Evolutionary conservation across 257 asterid species (phyloP).

Genomic region (Solanum sejunctum): DNA sequence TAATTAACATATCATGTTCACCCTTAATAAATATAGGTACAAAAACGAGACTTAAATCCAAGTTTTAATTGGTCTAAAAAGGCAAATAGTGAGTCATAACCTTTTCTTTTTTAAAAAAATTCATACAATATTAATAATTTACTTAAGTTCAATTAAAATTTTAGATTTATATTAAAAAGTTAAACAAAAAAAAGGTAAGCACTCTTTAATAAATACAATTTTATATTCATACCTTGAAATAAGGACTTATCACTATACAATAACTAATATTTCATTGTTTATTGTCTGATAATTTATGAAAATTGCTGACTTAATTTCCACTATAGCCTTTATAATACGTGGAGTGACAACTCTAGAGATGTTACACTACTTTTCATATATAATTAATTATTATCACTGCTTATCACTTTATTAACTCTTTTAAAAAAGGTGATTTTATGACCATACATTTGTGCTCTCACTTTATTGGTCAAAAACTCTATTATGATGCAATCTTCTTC

Average conservation of each 20-base stretch:
- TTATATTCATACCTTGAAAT: neutral
- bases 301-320: neutral
- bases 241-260: too few species aligned
- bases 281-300: too few species aligned
- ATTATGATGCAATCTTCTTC: neutral
- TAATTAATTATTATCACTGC: neutral
- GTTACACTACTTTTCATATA: conserved; percentile 7
- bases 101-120: neutral
- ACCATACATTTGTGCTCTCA: neutral
- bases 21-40: neutral
- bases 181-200: neutral
- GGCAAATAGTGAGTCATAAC: neutral
- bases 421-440: neutral
- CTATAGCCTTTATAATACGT: conserved; percentile 2
- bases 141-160: too few species aligned
- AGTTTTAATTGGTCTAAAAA: neutral
- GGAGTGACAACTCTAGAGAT: neutral
- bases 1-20: neutral
- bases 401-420: conserved; percentile 4
- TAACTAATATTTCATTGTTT: too few species aligned
- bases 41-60: neutral
- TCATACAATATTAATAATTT: neutral
- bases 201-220: neutral
- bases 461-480: neutral
- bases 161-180: too few species aligned